A percentile compares a stretch with the other conserved stretches of the same genome.
Conservation (phyloP, 2,329 filamentous ascomycete genomes). For the Beauveria bassiana region DNA sequence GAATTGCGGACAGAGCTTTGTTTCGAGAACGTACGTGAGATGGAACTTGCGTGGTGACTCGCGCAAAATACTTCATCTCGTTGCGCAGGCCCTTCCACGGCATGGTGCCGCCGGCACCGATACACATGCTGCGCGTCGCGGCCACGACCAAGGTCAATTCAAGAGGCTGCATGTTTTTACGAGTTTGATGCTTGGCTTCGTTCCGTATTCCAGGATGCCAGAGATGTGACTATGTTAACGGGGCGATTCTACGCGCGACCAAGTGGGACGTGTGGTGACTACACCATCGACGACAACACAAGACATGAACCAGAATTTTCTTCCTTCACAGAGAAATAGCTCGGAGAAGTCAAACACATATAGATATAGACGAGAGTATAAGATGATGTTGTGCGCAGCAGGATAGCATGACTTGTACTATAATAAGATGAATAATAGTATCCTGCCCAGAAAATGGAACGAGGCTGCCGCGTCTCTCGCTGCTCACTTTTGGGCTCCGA, state of each 20-base stretch:
- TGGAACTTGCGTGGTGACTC: constrained; percentile 67
- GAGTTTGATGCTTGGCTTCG: not conserved
- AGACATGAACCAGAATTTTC: no score
- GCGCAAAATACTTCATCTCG: constrained; percentile 93
- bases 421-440: no score
- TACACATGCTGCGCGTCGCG: constrained; percentile 85
- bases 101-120: constrained; percentile 68
- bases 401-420: no score
- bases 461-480: not conserved
- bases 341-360: no score
- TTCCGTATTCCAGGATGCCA: not conserved
- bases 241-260: not conserved
- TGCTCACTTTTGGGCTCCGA: not conserved
- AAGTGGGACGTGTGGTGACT: constrained; percentile 4
- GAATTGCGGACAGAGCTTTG: not conserved
- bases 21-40: constrained; percentile 24
- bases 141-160: constrained; percentile 88
- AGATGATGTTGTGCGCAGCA: no score
- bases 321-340: no score
- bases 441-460: not conserved
- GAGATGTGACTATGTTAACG: not conserved
- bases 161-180: constrained; percentile 26
- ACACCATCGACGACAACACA: not conserved
- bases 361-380: no score
- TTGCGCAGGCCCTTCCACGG: constrained; percentile 85